These are phyloP conservation scores for Blastobotrys elegans DNA, from an alignment of 1,139 yeast species.

Conservation along the genomic window DNA sequence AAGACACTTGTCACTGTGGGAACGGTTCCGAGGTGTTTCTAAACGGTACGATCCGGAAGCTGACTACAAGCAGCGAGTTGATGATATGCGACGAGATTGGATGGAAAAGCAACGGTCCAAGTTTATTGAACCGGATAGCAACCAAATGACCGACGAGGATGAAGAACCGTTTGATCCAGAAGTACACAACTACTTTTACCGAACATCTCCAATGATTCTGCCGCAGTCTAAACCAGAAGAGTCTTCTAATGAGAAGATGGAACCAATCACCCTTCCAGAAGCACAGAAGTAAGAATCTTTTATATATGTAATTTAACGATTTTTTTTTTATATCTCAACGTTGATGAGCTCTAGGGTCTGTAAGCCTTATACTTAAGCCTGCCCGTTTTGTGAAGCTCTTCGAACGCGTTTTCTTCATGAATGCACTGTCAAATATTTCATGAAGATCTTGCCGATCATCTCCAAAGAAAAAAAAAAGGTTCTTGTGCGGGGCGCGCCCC, in stretches of 20 bases:
- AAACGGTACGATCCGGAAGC: conserved; percentile 36
- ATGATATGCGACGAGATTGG: conserved; percentile 36
- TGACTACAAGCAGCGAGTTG: conserved; percentile 37
- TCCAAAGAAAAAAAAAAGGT: no score
- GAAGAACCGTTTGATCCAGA: conserved; percentile 22
- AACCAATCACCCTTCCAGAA: conserved; percentile 20
- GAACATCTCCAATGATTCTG: conserved; percentile 33
- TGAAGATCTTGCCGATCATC: no score
- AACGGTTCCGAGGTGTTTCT: conserved; percentile 33
- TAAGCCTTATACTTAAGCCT: no score
- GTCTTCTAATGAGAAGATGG: conserved; percentile 22
- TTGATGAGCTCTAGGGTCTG: no score
- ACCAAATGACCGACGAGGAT: conserved; percentile 18
- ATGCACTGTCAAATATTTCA: no score
- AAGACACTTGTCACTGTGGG: conserved; percentile 35
- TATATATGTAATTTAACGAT: no score
- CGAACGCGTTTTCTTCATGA: no score
- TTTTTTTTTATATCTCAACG: background rate
- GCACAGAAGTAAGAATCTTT: background rate
- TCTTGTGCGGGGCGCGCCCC: no score
- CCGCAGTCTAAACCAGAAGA: conserved; percentile 18
- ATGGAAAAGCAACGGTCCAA: conserved; percentile 32
- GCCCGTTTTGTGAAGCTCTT: no score
- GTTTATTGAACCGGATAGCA: conserved; percentile 22
- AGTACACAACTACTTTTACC: conserved; percentile 34